Base-by-base conservation (phyloP, 2,329 filamentous ascomycete species). In the Alternaria solani region DNA sequence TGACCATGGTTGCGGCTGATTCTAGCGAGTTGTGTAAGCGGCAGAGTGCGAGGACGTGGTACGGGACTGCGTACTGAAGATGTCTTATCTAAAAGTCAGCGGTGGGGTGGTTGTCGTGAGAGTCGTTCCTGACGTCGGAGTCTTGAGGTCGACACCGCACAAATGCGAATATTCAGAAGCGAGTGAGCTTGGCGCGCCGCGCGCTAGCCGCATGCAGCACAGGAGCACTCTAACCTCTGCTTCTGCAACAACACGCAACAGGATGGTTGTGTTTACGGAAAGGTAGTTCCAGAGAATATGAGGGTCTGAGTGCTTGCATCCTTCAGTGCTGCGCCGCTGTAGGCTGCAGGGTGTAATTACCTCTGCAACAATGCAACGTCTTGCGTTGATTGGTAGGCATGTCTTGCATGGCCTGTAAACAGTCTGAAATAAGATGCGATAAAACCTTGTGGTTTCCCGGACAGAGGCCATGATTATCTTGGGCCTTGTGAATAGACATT, bases 1-100 rank as follows among this genome's bases (percentile, higher is more conserved):
- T 90, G 84, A 90, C 88, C 88, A 90, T 91, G 80, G 20, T 36
- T 80, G 89, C 75, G 83, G 82, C 83, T 82, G 81, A 81, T 82
- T 81, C 77, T 79, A 61, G 51, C 47, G 39, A 42, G 34, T 51
- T 51, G n/a, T 55, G 67, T 77, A 60, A 75, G 69, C 63, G 43
- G 51, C 28, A 53, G 34, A 42, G 28, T 59, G 41, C 20, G 51
- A 39, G 46, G 36, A 34, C 39, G 46, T 38, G 39, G 11, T 62
- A 41, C 55, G 54, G 59, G 36, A 25, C 48, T 65, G 70, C 74
- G 70, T 65, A 78, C 75, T 72, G 71, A 72, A 77, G 74, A 76
- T 76, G 61, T 67, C 44, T 61, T 57, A 75, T 73, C 75, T 78
- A 73, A 57, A 72, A 75, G 64, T 77, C 72, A 78, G 76, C 69